Base-by-base conservation (phyloP, 345 rosid genomes). In the Corymbia maculata region DNA sequence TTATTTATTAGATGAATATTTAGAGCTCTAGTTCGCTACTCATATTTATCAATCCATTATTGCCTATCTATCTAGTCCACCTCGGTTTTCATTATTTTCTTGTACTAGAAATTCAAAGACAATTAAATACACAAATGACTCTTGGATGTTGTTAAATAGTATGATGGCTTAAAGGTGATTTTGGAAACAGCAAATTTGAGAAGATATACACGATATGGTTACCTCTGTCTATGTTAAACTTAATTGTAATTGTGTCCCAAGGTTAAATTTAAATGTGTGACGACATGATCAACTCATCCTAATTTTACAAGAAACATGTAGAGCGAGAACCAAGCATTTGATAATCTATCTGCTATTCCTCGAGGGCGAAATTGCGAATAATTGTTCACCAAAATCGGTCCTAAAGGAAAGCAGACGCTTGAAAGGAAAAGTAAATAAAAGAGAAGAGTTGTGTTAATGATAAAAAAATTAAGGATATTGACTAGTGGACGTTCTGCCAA, bases 401-500 rank as follows among this genome's bases (percentile, higher is more conserved):
- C 61, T 2, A 22, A 55, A 55, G 0, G 59, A 55, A 21, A 55
- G 26, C 11, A 55, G 8, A 55, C 61, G 2, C 28, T 22, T 11
- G 1, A 55, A 2, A 8, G 2, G 0, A 55, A 21, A 55, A 8
- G 0, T 0, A 11, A 36, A 26, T 5, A 26, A 26, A 5, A 59
- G 11, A 0, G 0, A 26, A 36, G 42, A 36, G 42, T 36, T 36
- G 42, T 36, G 4, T 36, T 36, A 4, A 36, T 36, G 42, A 36
- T 36, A 36, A 36, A 36, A 36, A 36, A 36, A 2, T 36, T 36
- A 36, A 36, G 42, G 2, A 36, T 36, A 36, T 36, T 36, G 42
- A 19, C 4, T 5, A 9, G 13, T 10, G 13, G 26, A 1, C 0
- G 1, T 5, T 2, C 0, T 19, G 0, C 13, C 8, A 75, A 19